Conservation (phyloP, 345 rosid genomes). For the Hypericum androsaemum region DNA sequence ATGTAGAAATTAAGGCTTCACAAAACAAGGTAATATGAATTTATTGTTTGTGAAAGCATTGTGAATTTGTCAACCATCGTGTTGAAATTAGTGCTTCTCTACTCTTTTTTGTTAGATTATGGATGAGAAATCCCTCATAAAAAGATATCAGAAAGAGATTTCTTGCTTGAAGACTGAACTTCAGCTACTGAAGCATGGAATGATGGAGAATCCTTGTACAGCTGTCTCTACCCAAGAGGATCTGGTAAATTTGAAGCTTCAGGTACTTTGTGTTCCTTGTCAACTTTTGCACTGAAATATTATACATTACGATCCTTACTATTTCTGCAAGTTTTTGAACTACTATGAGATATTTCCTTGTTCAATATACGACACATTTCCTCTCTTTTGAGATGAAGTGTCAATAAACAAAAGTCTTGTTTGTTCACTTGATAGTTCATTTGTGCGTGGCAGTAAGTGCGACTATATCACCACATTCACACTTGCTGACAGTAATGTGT, state of each 20-base stretch:
- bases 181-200: constrained; percentile 44
- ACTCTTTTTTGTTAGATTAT: constrained; percentile 31
- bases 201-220: constrained; percentile 31
- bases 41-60: background rate
- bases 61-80: background rate
- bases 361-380: too few relatives aligned
- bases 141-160: constrained; percentile 66
- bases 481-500: too few relatives aligned
- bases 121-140: constrained; percentile 75
- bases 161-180: constrained; percentile 56
- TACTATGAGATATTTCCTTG: background rate
- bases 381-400: too few relatives aligned
- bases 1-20: constrained; percentile 51
- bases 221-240: constrained; percentile 45
- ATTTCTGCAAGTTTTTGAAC: background rate
- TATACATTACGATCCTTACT: constrained; percentile 5
- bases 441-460: too few relatives aligned
- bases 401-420: too few relatives aligned
- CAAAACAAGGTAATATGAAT: constrained; percentile 46
- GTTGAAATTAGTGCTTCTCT: constrained; percentile 10
- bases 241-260: constrained; percentile 54
- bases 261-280: constrained; percentile 31
- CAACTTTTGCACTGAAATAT: background rate
- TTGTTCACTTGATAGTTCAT: too few relatives aligned
- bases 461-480: too few relatives aligned